A percentile compares a stretch with the other conserved stretches of the same genome.
Conservation (phyloP, 2,329 filamentous ascomycete species). For the Pseudocercospora crystallina region DNA sequence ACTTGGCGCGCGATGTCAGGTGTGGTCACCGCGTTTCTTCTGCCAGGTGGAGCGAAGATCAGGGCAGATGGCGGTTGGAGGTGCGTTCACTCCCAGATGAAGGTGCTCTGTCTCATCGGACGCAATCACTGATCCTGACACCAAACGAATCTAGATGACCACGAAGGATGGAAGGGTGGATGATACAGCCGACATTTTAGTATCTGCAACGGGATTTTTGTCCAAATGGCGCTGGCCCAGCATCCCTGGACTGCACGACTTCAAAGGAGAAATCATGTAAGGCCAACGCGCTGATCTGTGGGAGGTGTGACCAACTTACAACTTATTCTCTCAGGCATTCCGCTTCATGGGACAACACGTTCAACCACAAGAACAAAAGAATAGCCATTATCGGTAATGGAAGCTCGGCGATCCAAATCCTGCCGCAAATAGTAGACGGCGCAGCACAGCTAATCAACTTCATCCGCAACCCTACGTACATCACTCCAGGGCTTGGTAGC, state of each 20-base stretch:
- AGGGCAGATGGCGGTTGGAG: conserved; percentile 38
- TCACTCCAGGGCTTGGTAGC: conserved; percentile 31
- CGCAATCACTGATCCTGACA: no score
- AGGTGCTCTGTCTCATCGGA: no score
- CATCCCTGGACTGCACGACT: conserved; percentile 42
- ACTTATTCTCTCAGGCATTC: conserved; percentile 31
- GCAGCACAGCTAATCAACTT: conserved; percentile 36
- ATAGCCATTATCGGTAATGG: conserved; percentile 46
- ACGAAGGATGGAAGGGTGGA: conserved; percentile 28
- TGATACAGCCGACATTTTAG: conserved; percentile 38
- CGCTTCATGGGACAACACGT: conserved; percentile 40
- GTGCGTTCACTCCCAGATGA: no score
- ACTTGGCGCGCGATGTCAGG: conserved; percentile 41
- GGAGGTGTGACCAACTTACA: no score
- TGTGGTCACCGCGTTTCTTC: conserved; percentile 38
- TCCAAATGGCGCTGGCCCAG: conserved; percentile 40
- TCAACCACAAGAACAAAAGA: conserved; percentile 39
- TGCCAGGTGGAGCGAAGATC: conserved; percentile 37
- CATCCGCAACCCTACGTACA: conserved; percentile 36
- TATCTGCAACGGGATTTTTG: conserved; percentile 32
- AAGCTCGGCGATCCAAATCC: conserved; percentile 44
- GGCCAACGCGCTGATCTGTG: no score
- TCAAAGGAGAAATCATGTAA: conserved; percentile 42
- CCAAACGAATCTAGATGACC: conserved; percentile 21
- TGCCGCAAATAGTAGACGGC: conserved; percentile 40